Evolutionary conservation across 257 asterid genomes (phyloP).

Genomic region (Penstemon barbatus): DNA sequence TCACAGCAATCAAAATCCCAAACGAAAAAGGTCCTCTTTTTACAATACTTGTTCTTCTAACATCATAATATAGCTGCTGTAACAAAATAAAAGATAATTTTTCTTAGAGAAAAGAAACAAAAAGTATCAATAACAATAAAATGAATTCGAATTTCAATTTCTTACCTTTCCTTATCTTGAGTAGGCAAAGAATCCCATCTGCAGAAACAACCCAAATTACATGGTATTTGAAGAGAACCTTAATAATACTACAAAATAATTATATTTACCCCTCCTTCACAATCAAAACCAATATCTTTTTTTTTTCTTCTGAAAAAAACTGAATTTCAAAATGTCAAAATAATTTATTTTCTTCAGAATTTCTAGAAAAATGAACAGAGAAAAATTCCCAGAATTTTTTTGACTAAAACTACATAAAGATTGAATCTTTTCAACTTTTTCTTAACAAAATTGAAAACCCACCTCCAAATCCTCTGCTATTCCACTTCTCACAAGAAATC

Average conservation of each 20-base stretch:
- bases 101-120: constrained; percentile 4
- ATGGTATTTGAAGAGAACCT: background rate
- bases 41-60: constrained; percentile 24
- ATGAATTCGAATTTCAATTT: constrained; percentile 1
- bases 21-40: constrained; percentile 19
- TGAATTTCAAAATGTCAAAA: constrained; percentile 23
- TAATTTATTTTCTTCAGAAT: no score
- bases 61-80: constrained; percentile 35
- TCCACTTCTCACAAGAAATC: constrained; percentile 16
- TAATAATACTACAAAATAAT: constrained; percentile 4
- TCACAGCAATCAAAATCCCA: constrained; percentile 13
- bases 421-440: constrained; percentile 23
- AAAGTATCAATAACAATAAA: constrained; percentile 18
- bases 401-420: constrained; percentile 19
- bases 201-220: constrained; percentile 31
- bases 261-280: constrained; percentile 17
- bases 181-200: constrained; percentile 31
- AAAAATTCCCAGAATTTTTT: constrained; percentile 7
- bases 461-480: constrained; percentile 22
- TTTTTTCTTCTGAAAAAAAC: background rate
- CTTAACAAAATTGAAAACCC: constrained; percentile 33
- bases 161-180: constrained; percentile 40
- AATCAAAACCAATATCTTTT: constrained; percentile 19
- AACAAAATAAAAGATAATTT: constrained; percentile 23
- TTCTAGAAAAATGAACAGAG: no score